Conservation (phyloP, 2,329 filamentous ascomycete species). For the Microcyclospora pomicola region DNA sequence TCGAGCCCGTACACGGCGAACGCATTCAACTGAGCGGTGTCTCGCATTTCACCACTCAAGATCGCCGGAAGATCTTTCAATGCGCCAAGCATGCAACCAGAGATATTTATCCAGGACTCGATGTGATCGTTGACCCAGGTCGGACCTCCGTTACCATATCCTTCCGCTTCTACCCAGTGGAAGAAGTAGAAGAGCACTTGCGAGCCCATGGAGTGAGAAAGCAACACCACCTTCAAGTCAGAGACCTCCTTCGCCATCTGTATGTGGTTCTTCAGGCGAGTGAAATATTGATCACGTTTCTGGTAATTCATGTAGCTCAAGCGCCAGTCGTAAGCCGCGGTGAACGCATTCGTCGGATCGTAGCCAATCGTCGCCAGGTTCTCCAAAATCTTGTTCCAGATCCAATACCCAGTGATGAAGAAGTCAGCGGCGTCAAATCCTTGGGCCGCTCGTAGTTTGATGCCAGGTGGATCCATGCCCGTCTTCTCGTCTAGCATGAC, state of each 20-base stretch:
- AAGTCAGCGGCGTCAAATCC: constrained; percentile 98
- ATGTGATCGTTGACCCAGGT: constrained; percentile 84
- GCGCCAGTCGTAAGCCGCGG: constrained; percentile 76
- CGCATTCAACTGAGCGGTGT: constrained; percentile 89
- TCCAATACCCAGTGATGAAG: constrained; percentile 84
- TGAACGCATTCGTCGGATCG: constrained; percentile 65
- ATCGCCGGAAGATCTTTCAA: constrained; percentile 82
- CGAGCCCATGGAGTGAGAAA: constrained; percentile 95
- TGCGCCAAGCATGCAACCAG: constrained; percentile 92
- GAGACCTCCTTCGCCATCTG: constrained; percentile 65
- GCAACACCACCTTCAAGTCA: constrained; percentile 66
- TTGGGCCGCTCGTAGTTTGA: constrained; percentile 86
- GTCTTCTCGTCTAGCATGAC: constrained; percentile 92
- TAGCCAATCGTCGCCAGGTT: constrained; percentile 94
- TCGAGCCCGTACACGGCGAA: constrained; percentile 95
- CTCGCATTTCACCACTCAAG: constrained; percentile 93
- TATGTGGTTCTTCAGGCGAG: constrained; percentile 75
- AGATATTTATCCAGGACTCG: constrained; percentile 96
- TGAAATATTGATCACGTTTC: constrained; percentile 84
- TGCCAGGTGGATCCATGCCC: constrained; percentile 74
- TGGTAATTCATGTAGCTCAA: constrained; percentile 84
- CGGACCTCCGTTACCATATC: constrained; percentile 64
- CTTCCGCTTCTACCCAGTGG: constrained; percentile 67
- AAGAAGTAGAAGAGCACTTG: constrained; percentile 83
- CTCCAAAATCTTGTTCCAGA: constrained; percentile 97